Conservation (phyloP, 768 basidiomycete species). For the Russula compacta region DNA sequence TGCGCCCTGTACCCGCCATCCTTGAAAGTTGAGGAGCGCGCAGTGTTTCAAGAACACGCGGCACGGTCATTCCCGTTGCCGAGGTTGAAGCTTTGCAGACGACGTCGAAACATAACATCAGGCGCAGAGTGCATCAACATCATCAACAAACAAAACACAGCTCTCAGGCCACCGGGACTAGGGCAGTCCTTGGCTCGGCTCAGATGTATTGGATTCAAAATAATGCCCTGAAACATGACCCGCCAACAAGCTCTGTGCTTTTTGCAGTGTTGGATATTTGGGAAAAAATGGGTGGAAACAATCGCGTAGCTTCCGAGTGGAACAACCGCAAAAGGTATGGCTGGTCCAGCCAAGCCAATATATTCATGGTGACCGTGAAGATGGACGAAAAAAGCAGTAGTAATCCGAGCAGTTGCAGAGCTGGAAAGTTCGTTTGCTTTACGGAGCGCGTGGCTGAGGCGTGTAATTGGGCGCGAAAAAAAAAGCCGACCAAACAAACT, state of each 20-base stretch:
- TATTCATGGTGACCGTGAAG: background rate
- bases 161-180: background rate
- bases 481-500: too few species aligned
- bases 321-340: too few species aligned
- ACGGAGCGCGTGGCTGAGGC: background rate
- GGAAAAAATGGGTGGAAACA: too few species aligned
- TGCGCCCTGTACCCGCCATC: too few species aligned
- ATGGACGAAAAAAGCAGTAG: background rate
- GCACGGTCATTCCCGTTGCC: background rate
- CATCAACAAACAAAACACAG: background rate
- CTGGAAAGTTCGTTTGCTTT: too few species aligned
- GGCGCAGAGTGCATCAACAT: background rate
- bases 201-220: too few species aligned
- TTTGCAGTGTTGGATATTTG: too few species aligned
- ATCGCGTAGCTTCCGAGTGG: too few species aligned
- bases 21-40: background rate
- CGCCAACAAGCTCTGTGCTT: too few species aligned
- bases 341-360: background rate
- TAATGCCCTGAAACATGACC: too few species aligned
- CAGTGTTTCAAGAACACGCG: background rate
- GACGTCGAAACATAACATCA: background rate
- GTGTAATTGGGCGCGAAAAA: background rate
- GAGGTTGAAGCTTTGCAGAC: background rate
- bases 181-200: background rate
- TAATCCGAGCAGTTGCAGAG: background rate